phyloP scores from a whole-genome alignment of 2,329 filamentous ascomycete genomes.

The Fusarium virguliforme region DNA sequence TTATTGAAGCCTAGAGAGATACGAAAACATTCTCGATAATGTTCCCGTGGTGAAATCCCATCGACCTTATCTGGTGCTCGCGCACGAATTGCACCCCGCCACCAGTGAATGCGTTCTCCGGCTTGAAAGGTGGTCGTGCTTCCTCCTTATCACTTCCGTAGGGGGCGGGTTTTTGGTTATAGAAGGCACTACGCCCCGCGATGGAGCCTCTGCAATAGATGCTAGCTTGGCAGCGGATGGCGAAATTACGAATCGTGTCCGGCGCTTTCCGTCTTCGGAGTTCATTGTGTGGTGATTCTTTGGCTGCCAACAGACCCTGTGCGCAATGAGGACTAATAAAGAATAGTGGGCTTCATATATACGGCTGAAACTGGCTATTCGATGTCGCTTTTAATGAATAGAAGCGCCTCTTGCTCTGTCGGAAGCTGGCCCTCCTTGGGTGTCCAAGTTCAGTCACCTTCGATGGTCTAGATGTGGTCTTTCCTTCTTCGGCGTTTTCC shows the following conservation, averaged over 20 bases:
- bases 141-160: background rate
- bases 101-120: background rate
- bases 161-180: background rate
- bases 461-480: background rate
- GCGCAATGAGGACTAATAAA: background rate
- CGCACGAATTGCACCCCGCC: background rate
- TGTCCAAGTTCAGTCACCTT: background rate
- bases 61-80: background rate
- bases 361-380: background rate
- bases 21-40: background rate
- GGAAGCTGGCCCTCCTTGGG: background rate
- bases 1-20: background rate
- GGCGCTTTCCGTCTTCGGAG: background rate
- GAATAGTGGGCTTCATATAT: background rate
- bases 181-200: background rate
- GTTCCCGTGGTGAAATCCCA: background rate
- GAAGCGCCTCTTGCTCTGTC: background rate
- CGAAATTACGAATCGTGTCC: background rate
- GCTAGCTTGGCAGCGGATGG: background rate
- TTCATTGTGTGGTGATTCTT: background rate
- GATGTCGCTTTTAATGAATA: background rate
- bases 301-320: background rate
- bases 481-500: background rate
- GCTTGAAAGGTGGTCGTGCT: background rate
- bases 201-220: background rate